Percentiles rank a stretch among this genome's conserved stretches.
These are phyloP conservation scores for Botrytis aclada DNA, from an alignment of 2,329 filamentous ascomycete genomes.

Conservation along the genomic window DNA sequence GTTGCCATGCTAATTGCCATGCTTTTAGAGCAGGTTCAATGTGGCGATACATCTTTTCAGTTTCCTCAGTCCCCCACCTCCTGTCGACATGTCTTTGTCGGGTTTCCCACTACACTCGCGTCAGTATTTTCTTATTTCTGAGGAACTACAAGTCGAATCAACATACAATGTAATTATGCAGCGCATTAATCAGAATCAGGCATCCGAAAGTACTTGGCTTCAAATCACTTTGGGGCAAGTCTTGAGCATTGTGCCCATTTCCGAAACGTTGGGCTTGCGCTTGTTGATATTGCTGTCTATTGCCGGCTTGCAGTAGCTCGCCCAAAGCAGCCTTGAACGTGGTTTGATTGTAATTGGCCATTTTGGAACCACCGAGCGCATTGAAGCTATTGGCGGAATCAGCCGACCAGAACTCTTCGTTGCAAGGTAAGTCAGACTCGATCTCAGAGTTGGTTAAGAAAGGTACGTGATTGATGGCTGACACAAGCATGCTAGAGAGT, in stretches of 20 bases:
- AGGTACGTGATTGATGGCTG: conserved; percentile 89
- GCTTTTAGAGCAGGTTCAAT: conserved; percentile 91
- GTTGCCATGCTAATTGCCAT: conserved; percentile 91
- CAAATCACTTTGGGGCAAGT: conserved; percentile 59
- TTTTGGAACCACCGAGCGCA: conserved; percentile 68
- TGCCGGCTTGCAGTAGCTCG: conserved; percentile 74
- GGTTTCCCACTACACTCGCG: conserved; percentile 68
- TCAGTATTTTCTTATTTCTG: neutral
- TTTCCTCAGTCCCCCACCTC: conserved; percentile 87
- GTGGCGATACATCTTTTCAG: conserved; percentile 91
- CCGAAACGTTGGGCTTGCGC: conserved; percentile 46
- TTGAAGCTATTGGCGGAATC: conserved; percentile 81
- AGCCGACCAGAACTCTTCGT: conserved; percentile 86
- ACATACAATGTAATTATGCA: conserved; percentile 81
- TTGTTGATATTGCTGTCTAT: conserved; percentile 57
- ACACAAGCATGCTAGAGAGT: conserved; percentile 84
- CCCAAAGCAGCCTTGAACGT: conserved; percentile 82
- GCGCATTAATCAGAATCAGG: conserved; percentile 83
- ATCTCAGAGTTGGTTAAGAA: conserved; percentile 94
- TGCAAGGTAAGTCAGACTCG: conserved; percentile 81
- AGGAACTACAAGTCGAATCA: neutral
- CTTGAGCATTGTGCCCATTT: conserved; percentile 45
- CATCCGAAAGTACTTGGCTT: conserved; percentile 90
- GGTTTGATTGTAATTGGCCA: conserved; percentile 66
- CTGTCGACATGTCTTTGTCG: conserved; percentile 84